These are phyloP conservation scores for Coriolopsis trogii DNA, from an alignment of 1,284 basidiomycete species.

Conservation along the genomic window DNA sequence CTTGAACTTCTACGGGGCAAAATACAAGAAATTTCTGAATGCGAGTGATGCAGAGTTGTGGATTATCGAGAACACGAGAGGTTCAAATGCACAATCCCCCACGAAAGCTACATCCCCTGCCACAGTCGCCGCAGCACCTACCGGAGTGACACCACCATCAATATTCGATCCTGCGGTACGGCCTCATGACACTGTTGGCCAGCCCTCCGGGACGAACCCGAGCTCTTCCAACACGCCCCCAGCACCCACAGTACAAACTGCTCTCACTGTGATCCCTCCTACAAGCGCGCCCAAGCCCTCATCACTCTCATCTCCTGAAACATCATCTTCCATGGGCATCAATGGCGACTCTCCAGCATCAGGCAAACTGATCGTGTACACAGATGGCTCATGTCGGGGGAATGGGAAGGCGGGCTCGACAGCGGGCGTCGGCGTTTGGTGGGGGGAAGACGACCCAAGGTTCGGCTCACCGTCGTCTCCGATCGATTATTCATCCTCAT, in stretches of 20 bases:
- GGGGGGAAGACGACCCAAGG: constrained; percentile 65
- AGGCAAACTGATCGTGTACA: constrained; percentile 61
- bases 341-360: constrained; percentile 5
- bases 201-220: too few species aligned
- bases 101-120: background rate
- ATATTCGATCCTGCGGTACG: too few species aligned
- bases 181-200: too few species aligned
- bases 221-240: too few species aligned
- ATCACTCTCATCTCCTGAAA: too few species aligned
- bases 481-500: background rate
- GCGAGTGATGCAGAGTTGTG: constrained; percentile 51
- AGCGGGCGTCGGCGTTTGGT: constrained; percentile 82
- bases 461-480: constrained; percentile 27
- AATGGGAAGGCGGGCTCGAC: constrained; percentile 65
- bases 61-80: constrained; percentile 12
- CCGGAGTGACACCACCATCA: background rate
- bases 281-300: too few species aligned
- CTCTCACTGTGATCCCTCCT: too few species aligned
- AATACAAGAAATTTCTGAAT: constrained; percentile 64
- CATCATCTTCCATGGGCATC: background rate
- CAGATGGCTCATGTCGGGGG: constrained; percentile 78
- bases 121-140: background rate
- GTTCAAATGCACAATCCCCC: background rate
- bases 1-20: constrained; percentile 56
- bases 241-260: too few species aligned